Evolutionary conservation across 768 basidiomycete species (phyloP), one percentile per base, ranked within the genome.

Genomic region (Wakefieldia striispora): DNA sequence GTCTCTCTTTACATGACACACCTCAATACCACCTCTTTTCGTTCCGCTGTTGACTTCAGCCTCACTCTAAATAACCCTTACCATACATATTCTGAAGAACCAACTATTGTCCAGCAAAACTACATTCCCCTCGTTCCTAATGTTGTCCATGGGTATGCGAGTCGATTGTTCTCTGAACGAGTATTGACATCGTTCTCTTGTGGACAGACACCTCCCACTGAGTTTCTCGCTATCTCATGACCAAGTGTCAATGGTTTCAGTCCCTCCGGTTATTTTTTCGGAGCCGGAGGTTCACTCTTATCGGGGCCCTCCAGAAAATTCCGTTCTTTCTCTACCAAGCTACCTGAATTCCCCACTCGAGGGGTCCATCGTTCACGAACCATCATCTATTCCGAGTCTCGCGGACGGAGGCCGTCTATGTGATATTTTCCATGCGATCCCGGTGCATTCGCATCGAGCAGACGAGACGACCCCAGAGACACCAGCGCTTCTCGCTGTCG

Each of bases 71-170:
- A 19, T 8, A 2, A 6, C 27, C 23, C 19, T 6, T 12, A 16
- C 6, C 6, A 38, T 41, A 33, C 13, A 17, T 19, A n/a, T 19
- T 14, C 20, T 1, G 33, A 44, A 11, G 45, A 16, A 12, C 29
- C 43, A 17, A 19, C 19, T 36, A 3, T 8, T 23, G 16, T 6
- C 29, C n/a, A 8, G 17, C 51, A 54, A 37, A 21, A 19, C 26
- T 6, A 11, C 31, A 5, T 7, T 16, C 19, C 39, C 20, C 11
- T n/a, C 9, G 12, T 40, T 27, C 26, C 26, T 47, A 16, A 43
- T 47, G 4, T 7, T 40, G 12, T 17, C 41, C 3, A 4, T 3
- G 9, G 12, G 58, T 60, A 53, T 14, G 58, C 40, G 27, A 31
- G 9, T 8, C 6, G 4, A 40, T 37, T 46, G 3, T 11, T 6